Evolutionary conservation across 1,139 yeast species (phyloP), one percentile per base, ranked within the genome.

Genomic region (Debaryomycetaceae sp.): DNA sequence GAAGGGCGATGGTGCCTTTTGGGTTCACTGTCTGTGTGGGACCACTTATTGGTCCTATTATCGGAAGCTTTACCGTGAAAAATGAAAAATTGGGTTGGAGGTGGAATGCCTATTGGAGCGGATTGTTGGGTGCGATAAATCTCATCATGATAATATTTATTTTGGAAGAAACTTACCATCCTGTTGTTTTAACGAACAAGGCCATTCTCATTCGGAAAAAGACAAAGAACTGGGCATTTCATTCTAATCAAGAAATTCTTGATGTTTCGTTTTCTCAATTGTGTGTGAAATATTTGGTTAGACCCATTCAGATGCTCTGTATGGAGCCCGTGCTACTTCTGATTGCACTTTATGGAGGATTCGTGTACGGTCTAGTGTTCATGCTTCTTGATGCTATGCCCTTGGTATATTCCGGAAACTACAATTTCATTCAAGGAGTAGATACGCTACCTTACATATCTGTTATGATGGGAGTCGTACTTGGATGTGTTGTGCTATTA

Each of bases 351-450:
- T 79, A 81, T 55, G 61, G 75, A 48, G 73, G 83, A 2, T 58
- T 81, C 51, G 66, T 75, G 15, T 81, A 80, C 56, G 72, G 81
- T 24, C 58, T 77, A 28, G 55, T 76, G 53, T 81, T 79, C 52
- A 61, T 79, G 37, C 80, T 76, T 69, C 78, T 81, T 49, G 86
- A 81, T 55, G 81, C 80, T 1, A 75, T 77, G 56, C 86, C 87
- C 6, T 66, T 79, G 38, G 79, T 78, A 1, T 79, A 73, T 46
- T 41, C 49, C 7, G 75, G 64, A 4, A 53, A 65, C 29, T 65
- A 75, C 47, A 54, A 65, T 37, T 80, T 81, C 56, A 72, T 78
- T n/a, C 49, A 65, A 33, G 63, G 79, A 15, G 73, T 74, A 39
- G 53, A 63, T 52, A 85, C 84, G 18, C 60, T 66, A 5, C 57